phyloP scores from a whole-genome alignment of 441 rosid species.

The Jatropha multifida region DNA sequence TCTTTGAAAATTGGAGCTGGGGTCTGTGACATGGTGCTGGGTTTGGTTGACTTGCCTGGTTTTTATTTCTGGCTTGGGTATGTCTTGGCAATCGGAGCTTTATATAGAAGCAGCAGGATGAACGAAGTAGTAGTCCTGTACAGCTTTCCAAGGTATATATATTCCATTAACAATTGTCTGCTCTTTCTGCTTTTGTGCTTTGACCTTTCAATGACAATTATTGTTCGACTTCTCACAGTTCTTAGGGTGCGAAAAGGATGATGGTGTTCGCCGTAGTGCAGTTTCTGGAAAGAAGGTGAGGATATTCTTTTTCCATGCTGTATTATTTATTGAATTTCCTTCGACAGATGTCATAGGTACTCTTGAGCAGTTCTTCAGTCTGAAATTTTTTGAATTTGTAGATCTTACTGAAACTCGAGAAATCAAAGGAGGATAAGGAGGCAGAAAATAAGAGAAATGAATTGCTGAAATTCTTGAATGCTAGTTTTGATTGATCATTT shows the following conservation, averaged over 20 bases:
- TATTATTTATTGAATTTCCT: neutral
- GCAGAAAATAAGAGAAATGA: constrained; percentile 91
- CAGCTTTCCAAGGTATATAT: constrained; percentile 82
- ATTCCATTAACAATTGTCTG: neutral
- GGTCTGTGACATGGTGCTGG: constrained; percentile 77
- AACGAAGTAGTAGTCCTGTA: constrained; percentile 78
- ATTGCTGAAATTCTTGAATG: constrained; percentile 90
- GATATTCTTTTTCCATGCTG: neutral
- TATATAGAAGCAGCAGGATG: constrained; percentile 72
- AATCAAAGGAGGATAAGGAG: constrained; percentile 88
- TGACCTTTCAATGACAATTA: neutral
- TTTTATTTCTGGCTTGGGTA: constrained; percentile 44
- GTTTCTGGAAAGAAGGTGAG: constrained; percentile 93
- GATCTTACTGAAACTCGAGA: constrained; percentile 91
- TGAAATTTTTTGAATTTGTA: constrained; percentile 27
- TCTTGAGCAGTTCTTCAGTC: neutral
- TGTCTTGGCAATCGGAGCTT: constrained; percentile 78
- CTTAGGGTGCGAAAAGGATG: constrained; percentile 70
- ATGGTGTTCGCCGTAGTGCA: constrained; percentile 85
- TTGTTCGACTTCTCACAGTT: constrained; percentile 41
- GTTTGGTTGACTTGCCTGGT: constrained; percentile 54
- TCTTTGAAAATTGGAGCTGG: constrained; percentile 97
- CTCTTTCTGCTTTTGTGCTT: neutral
- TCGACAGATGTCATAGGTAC: neutral
- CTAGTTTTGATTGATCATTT: constrained; percentile 66